phyloP scores from a whole-genome alignment of 257 asterid species.

The Ehretia macrophylla region DNA sequence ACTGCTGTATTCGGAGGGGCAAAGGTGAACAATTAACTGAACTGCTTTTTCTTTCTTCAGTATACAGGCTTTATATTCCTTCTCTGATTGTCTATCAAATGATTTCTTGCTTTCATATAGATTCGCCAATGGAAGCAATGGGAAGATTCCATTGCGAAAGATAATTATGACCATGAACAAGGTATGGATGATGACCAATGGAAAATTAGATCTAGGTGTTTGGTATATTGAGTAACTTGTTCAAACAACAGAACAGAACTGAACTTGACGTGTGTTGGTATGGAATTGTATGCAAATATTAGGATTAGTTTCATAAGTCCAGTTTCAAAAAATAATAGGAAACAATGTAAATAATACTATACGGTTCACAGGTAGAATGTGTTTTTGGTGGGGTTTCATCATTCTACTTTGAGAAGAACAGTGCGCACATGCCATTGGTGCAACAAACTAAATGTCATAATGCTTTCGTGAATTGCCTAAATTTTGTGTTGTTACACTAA shows the following conservation, averaged over 20 bases:
- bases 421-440: too few species aligned
- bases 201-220: neutral
- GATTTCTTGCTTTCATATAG: conserved; percentile 32
- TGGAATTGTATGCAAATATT: neutral
- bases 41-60: neutral
- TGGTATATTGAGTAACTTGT: neutral
- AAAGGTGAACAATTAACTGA: conserved; percentile 34
- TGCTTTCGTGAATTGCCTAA: neutral
- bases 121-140: conserved; percentile 93
- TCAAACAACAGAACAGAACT: neutral
- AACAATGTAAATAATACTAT: too few species aligned
- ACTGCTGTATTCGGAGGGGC: conserved; percentile 61
- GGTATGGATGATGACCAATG: conserved; percentile 34
- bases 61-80: neutral
- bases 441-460: too few species aligned
- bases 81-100: neutral
- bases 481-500: neutral
- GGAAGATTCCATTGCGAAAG: conserved; percentile 80
- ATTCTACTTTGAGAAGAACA: too few species aligned
- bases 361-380: too few species aligned
- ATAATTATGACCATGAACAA: conserved; percentile 34
- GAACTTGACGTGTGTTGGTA: neutral
- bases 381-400: too few species aligned
- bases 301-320: too few species aligned
- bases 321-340: too few species aligned